Base-by-base conservation (phyloP, 768 basidiomycete species). In the Fibroporia radiculosa region DNA sequence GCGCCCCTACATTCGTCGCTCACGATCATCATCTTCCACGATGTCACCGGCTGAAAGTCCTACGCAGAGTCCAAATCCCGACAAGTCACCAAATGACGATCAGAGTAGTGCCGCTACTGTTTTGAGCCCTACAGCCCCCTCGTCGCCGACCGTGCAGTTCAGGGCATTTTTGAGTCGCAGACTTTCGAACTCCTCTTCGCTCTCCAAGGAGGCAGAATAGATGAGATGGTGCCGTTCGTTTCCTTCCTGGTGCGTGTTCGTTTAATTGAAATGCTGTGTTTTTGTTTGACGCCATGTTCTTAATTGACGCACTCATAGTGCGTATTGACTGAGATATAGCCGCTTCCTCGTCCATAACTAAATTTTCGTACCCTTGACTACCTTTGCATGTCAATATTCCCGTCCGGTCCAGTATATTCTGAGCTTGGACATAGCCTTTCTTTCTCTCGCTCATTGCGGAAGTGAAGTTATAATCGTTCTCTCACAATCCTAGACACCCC, bases 1-100 rank as follows among this genome's bases (percentile, higher is more conserved):
- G 1, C 66, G 71, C n/a, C 75, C 79, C 8, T 85, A 84, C 50
- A 61, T 83, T 19, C 69, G 77, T 1, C 77, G 82, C 2, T 63
- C 68, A 26, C 69, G 77, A 23, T 77, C 78, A 1, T 71, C 74
- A 1, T 69, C 72, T 19, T 55, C 53, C 1, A 43, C 48, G 0
- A 48, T 44, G 2, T 48, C 31, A 39, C 44, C 26, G 44, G 44
- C 11, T 41, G 47, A 39, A 8, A 18, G 16, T 7, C 26, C 23
- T 19, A 18, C 18, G 14, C 31, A 44, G 3, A 44, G 47, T 6
- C 46, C 48, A 4, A 48, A 45, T 6, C 40, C 35, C 7, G 47
- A 50, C 6, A 49, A 29, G 29, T 27, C 48, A 13, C 35, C 45
- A 16, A 51, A 48, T 40, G 47, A 43, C 5, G 22, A 29, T 6